Base-by-base conservation (phyloP, 352 stramenopile species). In the Pythium dissimile region DNA sequence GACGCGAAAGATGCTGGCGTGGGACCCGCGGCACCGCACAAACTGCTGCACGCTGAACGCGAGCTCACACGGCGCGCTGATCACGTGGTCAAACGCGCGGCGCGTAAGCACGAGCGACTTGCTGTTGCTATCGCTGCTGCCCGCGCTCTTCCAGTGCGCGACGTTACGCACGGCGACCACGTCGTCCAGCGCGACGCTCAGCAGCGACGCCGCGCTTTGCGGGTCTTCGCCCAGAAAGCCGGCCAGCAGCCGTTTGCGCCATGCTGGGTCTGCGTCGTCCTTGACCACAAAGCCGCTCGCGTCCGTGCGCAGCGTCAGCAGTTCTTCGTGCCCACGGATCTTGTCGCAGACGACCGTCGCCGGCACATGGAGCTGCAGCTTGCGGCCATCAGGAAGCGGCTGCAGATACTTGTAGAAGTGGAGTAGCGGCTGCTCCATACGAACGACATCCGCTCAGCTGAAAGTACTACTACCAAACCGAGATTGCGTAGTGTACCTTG, bases 321-420 rank as follows among this genome's bases (percentile, higher is more conserved):
- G 51, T 24, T 83, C 53, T 42, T 93, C 80, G 18, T 74, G 61
- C 3, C 70, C 69, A 35, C 80, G 67, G 4, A 34, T 43, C 30
- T 79, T 81, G 57, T 91, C 80, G 26, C 71, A 86, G 18, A 91
- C 53, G 7, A 91, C 64, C 0, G 83, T 91, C 4, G 77, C 59
- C 11, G 83, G 80, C 16, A 92, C 38, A 37, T 86, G 81, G 5
- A 89, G 54, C 23, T 72, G 65, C 23, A 93, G 62, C 24, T 77
- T 76, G 12, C 67, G 69, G 15, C 54, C 59, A 18, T 68, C 68
- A 0, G 60, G 54, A n/a, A 88, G 69, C 9, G 83, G 83, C 53
- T 93, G 83, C 6, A 93, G 53, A 47, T 86, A 91, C 68, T 93
- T 93, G 73, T 87, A 93, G 54, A 93, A 93, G 62, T 80, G 81